phyloP scores from a whole-genome alignment of 1,284 basidiomycete species.

The Ganoderma resinaceum region DNA sequence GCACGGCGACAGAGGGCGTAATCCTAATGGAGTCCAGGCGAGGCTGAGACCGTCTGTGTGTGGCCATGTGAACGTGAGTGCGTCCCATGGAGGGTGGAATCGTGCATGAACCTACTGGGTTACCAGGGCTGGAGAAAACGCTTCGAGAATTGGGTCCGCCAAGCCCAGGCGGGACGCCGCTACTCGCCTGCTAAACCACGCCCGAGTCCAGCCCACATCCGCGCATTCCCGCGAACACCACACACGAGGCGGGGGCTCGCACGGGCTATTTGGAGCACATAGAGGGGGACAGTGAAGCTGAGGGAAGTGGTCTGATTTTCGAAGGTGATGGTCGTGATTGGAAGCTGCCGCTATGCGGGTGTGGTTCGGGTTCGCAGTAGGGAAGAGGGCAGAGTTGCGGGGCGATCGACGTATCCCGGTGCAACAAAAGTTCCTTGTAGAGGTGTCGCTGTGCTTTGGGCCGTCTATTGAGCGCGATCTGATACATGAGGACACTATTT shows the following conservation, averaged over 20 bases:
- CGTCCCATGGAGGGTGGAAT: not conserved
- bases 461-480: not conserved
- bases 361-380: constrained; percentile 2
- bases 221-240: not conserved
- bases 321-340: constrained; percentile 7
- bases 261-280: constrained; percentile 5
- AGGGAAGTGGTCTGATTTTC: constrained; percentile 4
- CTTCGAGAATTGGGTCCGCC: not conserved
- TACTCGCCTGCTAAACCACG: not conserved
- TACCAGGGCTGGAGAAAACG: not conserved
- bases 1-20: not conserved
- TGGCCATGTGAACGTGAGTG: not conserved
- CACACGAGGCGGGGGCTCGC: constrained; percentile 4
- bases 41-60: not conserved
- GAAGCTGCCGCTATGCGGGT: constrained; percentile 2
- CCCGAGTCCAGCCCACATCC: not conserved
- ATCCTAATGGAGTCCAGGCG: no score
- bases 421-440: not conserved
- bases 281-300: not conserved
- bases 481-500: not conserved
- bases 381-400: not conserved
- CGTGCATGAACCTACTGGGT: not conserved
- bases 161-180: constrained; percentile 3
- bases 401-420: constrained; percentile 1
- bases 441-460: not conserved